Evolutionary conservation across 495 filamentous ascomycete species (phyloP).

Genomic region (Mycothermus thermophilus): DNA sequence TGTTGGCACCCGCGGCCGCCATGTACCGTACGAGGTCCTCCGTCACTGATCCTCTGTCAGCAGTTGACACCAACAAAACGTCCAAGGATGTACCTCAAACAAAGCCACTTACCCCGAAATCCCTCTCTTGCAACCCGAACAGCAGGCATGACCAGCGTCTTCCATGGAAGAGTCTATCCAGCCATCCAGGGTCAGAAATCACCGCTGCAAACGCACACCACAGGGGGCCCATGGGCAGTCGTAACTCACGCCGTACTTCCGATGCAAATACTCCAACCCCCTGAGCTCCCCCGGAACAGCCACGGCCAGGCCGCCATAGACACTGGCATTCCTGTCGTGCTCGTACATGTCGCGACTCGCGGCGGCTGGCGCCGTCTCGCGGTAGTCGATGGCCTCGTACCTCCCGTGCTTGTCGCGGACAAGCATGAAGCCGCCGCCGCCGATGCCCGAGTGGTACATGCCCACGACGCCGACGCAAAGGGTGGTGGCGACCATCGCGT

Average conservation of each 20-base stretch:
- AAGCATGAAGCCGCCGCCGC: slow-evolving; percentile 82
- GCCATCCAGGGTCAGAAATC: no score
- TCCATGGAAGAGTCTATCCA: slow-evolving; percentile 18
- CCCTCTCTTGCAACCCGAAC: slow-evolving; percentile 62
- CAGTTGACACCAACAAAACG: neutral
- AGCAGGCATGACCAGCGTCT: slow-evolving; percentile 50
- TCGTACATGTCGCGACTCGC: slow-evolving; percentile 71
- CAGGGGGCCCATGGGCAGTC: neutral
- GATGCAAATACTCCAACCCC: slow-evolving; percentile 63
- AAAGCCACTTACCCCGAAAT: slow-evolving; percentile 32
- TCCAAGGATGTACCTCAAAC: neutral
- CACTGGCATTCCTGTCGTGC: slow-evolving; percentile 22
- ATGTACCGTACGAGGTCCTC: slow-evolving; percentile 61
- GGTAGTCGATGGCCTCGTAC: slow-evolving; percentile 72
- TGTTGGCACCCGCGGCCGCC: slow-evolving; percentile 20
- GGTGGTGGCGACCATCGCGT: slow-evolving; percentile 58
- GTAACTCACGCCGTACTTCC: slow-evolving; percentile 37
- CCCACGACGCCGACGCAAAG: slow-evolving; percentile 65
- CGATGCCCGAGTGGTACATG: slow-evolving; percentile 84
- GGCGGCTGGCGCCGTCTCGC: slow-evolving; percentile 69
- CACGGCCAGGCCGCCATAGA: slow-evolving; percentile 29
- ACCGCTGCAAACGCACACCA: neutral
- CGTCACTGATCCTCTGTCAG: slow-evolving; percentile 25
- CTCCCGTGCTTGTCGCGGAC: slow-evolving; percentile 47
- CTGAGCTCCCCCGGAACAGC: slow-evolving; percentile 74